A percentile compares a stretch with the other conserved stretches of the same genome.
phyloP scores from a whole-genome alignment of 177 flowering plant species.

The Vitis hybrid region DNA sequence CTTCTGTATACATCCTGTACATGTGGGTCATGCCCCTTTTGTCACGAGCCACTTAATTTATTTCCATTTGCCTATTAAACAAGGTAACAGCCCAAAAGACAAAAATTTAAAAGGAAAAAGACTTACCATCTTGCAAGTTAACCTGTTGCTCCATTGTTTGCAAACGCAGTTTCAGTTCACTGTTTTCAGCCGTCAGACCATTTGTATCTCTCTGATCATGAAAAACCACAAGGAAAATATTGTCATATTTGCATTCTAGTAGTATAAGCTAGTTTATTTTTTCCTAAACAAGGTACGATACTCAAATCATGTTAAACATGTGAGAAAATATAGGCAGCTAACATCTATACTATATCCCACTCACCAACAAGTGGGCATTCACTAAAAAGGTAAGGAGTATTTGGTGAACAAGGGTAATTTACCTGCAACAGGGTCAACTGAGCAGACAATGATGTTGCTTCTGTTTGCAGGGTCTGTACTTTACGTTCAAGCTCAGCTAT shows the following conservation, averaged over 20 bases:
- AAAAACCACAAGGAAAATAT: neutral
- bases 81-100: slow-evolving; percentile 1
- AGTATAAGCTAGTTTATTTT: too few relatives aligned
- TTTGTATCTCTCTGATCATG: slow-evolving; percentile 84
- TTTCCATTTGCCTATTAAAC: neutral
- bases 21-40: too few relatives aligned
- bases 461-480: slow-evolving; percentile 92
- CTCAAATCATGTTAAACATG: neutral
- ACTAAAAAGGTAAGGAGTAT: neutral
- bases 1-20: too few relatives aligned
- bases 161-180: slow-evolving; percentile 86
- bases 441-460: slow-evolving; percentile 89
- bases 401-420: slow-evolving; percentile 1
- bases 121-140: slow-evolving; percentile 93
- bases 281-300: too few relatives aligned
- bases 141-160: slow-evolving; percentile 98
- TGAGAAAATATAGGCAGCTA: neutral
- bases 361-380: neutral
- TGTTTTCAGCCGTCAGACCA: slow-evolving; percentile 86
- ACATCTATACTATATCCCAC: neutral
- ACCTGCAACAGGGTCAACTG: slow-evolving; percentile 94
- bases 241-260: neutral
- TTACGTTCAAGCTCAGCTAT: slow-evolving; percentile 95
- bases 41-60: neutral
- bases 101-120: neutral